These are phyloP conservation scores for Luffa aegyptiaca DNA, from an alignment of 306 rosid species.

Conservation along the genomic window DNA sequence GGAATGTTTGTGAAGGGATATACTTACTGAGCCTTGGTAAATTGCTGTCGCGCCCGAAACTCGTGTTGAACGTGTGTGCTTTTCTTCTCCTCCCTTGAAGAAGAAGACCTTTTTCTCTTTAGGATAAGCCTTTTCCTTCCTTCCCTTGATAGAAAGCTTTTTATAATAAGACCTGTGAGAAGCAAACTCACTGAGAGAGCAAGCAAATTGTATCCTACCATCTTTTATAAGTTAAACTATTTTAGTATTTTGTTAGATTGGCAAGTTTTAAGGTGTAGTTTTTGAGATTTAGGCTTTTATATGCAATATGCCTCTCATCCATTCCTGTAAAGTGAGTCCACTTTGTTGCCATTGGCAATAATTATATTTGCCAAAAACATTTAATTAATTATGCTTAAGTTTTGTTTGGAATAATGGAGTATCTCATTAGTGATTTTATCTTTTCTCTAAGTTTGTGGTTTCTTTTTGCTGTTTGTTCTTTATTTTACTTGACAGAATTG, in stretches of 20 bases:
- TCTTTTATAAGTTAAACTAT: background rate
- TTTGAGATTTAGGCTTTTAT: background rate
- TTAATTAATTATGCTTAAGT: background rate
- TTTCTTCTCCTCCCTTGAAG: background rate
- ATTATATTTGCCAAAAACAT: background rate
- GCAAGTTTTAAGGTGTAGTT: background rate
- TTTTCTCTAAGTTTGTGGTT: background rate
- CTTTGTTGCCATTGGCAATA: background rate
- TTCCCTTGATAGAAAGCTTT: constrained; percentile 1
- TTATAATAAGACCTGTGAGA: constrained; percentile 9
- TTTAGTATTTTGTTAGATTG: background rate
- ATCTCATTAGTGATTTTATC: background rate
- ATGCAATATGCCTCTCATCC: background rate
- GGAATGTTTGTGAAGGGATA: constrained; percentile 96
- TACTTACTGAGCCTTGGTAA: constrained; percentile 40
- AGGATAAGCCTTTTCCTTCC: background rate
- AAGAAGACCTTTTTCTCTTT: background rate
- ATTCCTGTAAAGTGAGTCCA: background rate
- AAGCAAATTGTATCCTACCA: constrained; percentile 5
- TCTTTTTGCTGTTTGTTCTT: background rate
- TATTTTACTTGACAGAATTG: background rate
- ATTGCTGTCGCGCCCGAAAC: no score
- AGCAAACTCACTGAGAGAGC: constrained; percentile 12
- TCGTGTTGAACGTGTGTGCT: background rate
- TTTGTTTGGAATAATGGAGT: background rate